These are phyloP conservation scores for Annulohypoxylon maeteangense DNA, from an alignment of 495 filamentous ascomycete species.

Conservation along the genomic window DNA sequence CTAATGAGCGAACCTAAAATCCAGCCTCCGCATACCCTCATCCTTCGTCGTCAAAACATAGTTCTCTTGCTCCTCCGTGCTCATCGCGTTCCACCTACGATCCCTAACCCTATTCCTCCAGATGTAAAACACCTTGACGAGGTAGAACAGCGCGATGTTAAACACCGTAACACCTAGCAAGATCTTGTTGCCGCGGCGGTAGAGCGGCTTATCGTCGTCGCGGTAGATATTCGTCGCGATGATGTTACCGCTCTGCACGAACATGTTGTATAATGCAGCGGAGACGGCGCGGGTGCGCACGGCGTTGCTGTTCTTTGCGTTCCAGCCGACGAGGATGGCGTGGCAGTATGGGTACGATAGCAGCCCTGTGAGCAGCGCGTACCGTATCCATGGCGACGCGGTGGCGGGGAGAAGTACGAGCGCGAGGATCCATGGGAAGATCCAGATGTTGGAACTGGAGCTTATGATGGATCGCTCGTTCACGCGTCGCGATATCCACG, in stretches of 20 bases:
- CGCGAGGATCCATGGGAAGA: conserved; percentile 63
- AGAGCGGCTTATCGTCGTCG: conserved; percentile 65
- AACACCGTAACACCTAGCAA: conserved; percentile 58
- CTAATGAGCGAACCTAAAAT: conserved; percentile 36
- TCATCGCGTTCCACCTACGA: conserved; percentile 53
- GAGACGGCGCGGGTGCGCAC: conserved; percentile 72
- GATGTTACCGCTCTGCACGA: conserved; percentile 60
- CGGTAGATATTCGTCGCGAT: conserved; percentile 65
- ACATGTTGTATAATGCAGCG: conserved; percentile 61
- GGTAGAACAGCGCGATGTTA: conserved; percentile 50
- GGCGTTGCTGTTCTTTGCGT: conserved; percentile 67
- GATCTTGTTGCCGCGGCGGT: conserved; percentile 61
- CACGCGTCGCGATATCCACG: conserved; percentile 64
- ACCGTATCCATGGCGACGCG: conserved; percentile 62
- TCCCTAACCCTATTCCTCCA: conserved; percentile 51
- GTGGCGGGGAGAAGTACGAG: conserved; percentile 56
- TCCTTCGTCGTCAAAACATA: conserved; percentile 42
- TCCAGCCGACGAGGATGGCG: conserved; percentile 69
- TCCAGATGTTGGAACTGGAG: conserved; percentile 65
- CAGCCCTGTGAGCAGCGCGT: conserved; percentile 61
- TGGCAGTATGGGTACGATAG: conserved; percentile 72
- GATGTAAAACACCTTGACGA: conserved; percentile 55
- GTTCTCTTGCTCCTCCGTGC: conserved; percentile 49
- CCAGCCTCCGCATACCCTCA: conserved; percentile 39
- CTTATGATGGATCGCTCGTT: conserved; percentile 65